Base-by-base conservation (phyloP, 306 rosid genomes). In the Spatholobus suberectus region DNA sequence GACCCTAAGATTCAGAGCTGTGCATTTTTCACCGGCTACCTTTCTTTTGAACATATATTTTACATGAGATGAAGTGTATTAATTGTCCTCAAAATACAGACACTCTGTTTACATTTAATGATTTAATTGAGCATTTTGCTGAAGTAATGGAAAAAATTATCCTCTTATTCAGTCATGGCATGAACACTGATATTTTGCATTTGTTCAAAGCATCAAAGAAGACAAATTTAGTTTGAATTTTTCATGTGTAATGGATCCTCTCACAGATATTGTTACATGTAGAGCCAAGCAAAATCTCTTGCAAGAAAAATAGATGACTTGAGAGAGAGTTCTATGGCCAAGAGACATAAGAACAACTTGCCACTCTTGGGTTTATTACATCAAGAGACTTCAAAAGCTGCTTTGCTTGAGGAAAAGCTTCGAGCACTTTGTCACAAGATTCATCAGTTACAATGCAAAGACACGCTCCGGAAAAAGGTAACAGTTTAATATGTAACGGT, bases 401-500 rank as follows among this genome's bases (percentile, higher is more conserved):
- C 85, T 51, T 83, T 84, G 24, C 89, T 87, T 6, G 93, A 92
- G 91, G 92, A 92, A 86, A 95, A 89, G 63, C 90, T 92, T 83
- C 88, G 86, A 82, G 90, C 86, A 69, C 87, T 93, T 80, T 63
- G 75, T 79, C 88, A 89, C 78, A 90, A 83, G 92, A 93, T 93
- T 67, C 87, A 82, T 76, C 93, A 90, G 46, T 70, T 95, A 57
- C 99, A 95, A 89, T 57, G 86, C 84, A 89, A 84, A 87, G 91
- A 82, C 84, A 79, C 68, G 65, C 90, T 94, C 73, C 87, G 75
- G 76, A 58, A 84, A 68, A 92, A 90, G 99, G 97, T 89, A 85
- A 75, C 46, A n/a, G 38, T 72, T 59, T 82, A 37, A 34, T 21
- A 34, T 54, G 2, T 49, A 9, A 63, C 34, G 24, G 10, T 58